Evolutionary conservation across 2,329 filamentous ascomycete genomes (phyloP).

Genomic region (Penicillium sp.): DNA sequence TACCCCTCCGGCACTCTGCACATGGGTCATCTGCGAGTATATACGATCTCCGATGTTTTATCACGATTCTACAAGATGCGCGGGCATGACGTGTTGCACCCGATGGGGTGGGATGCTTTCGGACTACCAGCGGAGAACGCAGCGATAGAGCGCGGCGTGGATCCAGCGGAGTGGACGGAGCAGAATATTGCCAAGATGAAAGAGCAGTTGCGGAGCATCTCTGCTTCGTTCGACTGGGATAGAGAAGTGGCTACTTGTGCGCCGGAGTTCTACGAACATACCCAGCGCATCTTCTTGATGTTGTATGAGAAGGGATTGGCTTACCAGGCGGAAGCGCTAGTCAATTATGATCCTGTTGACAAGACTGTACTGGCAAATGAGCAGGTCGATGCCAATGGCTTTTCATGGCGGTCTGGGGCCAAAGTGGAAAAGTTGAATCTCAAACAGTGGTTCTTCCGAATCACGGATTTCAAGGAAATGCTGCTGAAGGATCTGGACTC

Average conservation of each 20-base stretch:
- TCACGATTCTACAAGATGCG: slow-evolving; percentile 73
- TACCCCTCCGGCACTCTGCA: slow-evolving; percentile 87
- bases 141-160: slow-evolving; percentile 75
- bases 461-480: slow-evolving; percentile 72
- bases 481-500: slow-evolving; percentile 69
- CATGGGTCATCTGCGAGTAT: slow-evolving; percentile 82
- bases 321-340: slow-evolving; percentile 77
- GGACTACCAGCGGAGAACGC: slow-evolving; percentile 89
- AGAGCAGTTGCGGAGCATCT: slow-evolving; percentile 73
- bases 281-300: slow-evolving; percentile 78
- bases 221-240: slow-evolving; percentile 80
- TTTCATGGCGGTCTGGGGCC: slow-evolving; percentile 83
- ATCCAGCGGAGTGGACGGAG: slow-evolving; percentile 75
- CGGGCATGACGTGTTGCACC: slow-evolving; percentile 72
- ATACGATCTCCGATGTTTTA: slow-evolving; percentile 84
- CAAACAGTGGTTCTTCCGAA: slow-evolving; percentile 88
- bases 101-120: slow-evolving; percentile 96
- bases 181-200: slow-evolving; percentile 84
- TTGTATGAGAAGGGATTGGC: slow-evolving; percentile 72
- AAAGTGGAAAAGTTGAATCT: slow-evolving; percentile 75
- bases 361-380: slow-evolving; percentile 89
- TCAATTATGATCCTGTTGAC: slow-evolving; percentile 89
- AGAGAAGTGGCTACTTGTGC: slow-evolving; percentile 80
- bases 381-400: slow-evolving; percentile 76
- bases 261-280: slow-evolving; percentile 84